Evolutionary conservation across 768 basidiomycete genomes (phyloP), one percentile per base, ranked within the genome.

Genomic region (Lactarius sp.): DNA sequence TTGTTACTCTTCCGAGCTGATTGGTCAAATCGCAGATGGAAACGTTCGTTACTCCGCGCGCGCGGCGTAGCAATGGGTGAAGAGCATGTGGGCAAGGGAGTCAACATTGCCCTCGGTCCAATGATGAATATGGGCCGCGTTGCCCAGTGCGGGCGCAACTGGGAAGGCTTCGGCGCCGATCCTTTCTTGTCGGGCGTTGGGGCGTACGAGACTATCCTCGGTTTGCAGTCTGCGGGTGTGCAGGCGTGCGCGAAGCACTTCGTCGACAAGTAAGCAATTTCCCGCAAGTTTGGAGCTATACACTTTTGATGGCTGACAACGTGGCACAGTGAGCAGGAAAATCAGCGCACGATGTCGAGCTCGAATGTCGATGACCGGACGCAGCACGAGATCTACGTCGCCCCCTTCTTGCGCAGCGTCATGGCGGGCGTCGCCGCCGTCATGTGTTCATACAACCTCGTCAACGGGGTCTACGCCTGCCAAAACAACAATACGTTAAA

Each of bases 101-200:
- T 91, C 52, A 83, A 97, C 69, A 76, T 95, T 54, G 87, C 85
- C 10, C 80, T 95, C 3, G 78, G 81, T 34, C 83, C 92, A 0
- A 90, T 90, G 87, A 94, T 92, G 85, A 94, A 94, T 72, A 83
- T 95, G 78, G 90, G 87, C 3, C 83, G 90, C 18, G 75, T 87
- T 20, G 85, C 89, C 3, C 79, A 83, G 66, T 92, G 88, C 7
- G 94, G 94, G 18, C 79, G 94, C 34, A 93, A 94, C 74, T 96
- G 92, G 91, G 94, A 96, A 78, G 92, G 92, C n/a, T 94, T 94
- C 62, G 93, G 94, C 36, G 92, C 83, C 10, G 94, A 97, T 72
- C 94, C 94, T 0, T 96, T 85, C 76, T 77, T 96, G 16, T 70
- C 83, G n/a, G 92, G 94, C 13, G 92, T 91, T 70, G 78, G 79